phyloP scores from a whole-genome alignment of 139 green algal species.

The Ostreobium quekettii region DNA sequence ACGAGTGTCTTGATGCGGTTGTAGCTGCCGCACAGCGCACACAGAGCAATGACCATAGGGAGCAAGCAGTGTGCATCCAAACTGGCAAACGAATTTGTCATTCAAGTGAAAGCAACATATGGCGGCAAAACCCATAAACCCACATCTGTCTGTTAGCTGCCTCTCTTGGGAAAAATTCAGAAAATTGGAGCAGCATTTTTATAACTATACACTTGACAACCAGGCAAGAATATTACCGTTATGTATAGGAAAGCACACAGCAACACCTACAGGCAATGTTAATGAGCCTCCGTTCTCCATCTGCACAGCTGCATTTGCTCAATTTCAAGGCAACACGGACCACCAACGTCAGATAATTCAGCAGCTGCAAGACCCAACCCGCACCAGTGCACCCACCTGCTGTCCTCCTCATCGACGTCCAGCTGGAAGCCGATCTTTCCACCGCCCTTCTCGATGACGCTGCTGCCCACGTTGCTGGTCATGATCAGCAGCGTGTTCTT shows the following conservation, averaged over 20 bases:
- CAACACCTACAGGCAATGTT: not conserved
- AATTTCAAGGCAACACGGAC: not conserved
- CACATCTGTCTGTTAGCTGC: no score
- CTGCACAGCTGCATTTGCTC: no score
- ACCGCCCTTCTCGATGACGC: constrained; percentile 87
- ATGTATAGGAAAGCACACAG: not conserved
- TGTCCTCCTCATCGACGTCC: constrained; percentile 29
- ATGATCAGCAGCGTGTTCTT: constrained; percentile 92
- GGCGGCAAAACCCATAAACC: no score
- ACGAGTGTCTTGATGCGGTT: constrained; percentile 87
- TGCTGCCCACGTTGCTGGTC: constrained; percentile 85
- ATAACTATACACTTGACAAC: no score
- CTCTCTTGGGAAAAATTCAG: no score
- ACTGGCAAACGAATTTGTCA: not conserved
- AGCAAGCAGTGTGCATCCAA: not conserved
- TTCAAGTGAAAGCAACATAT: no score
- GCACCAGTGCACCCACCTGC: constrained; percentile 48
- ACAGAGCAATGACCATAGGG: not conserved
- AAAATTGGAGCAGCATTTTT: no score
- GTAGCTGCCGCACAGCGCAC: constrained; percentile 44
- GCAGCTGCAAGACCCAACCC: no score
- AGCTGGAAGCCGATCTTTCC: constrained; percentile 25
- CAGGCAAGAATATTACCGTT: not conserved
- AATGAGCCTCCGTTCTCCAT: no score
- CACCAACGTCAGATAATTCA: not conserved